A percentile compares a stretch with the other conserved stretches of the same genome.
Evolutionary conservation across 2,329 filamentous ascomycete genomes (phyloP).

Genomic region (Fusarium chaquense): DNA sequence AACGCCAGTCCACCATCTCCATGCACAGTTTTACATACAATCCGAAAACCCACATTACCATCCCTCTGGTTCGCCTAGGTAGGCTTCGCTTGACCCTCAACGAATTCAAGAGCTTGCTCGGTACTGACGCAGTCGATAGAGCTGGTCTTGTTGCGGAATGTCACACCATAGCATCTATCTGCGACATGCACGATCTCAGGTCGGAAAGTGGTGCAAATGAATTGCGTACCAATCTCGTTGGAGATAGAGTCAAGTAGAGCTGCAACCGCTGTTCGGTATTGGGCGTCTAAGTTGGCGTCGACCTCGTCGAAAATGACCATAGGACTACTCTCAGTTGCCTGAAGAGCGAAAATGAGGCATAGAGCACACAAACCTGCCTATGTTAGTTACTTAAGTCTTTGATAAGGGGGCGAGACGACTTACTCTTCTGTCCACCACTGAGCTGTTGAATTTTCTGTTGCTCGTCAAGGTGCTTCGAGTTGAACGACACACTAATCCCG

Average conservation of each 20-base stretch:
- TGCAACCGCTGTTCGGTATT: slow-evolving; percentile 96
- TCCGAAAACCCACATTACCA: slow-evolving; percentile 16
- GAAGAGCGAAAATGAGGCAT: slow-evolving; percentile 98
- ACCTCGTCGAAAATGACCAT: slow-evolving; percentile 99
- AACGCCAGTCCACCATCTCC: slow-evolving; percentile 43
- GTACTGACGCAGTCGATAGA: slow-evolving; percentile 89
- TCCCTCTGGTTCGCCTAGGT: slow-evolving; percentile 26
- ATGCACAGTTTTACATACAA: slow-evolving; percentile 42
- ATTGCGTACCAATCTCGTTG: slow-evolving; percentile 76
- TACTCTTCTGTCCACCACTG: slow-evolving; percentile 96
- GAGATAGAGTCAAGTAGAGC: slow-evolving; percentile 86
- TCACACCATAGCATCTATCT: slow-evolving; percentile 97
- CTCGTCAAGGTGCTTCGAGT: slow-evolving; percentile 94
- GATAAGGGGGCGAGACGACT: slow-evolving; percentile 52
- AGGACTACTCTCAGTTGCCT: slow-evolving; percentile 94
- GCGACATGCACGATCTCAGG: slow-evolving; percentile 96
- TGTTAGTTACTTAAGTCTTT: slow-evolving; percentile 9
- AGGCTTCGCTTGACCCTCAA: slow-evolving; percentile 79
- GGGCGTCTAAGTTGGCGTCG: slow-evolving; percentile 96
- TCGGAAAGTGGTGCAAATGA: slow-evolving; percentile 98
- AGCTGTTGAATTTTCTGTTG: slow-evolving; percentile 98
- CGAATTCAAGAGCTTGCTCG: slow-evolving; percentile 91
- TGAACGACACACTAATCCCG: slow-evolving; percentile 97
- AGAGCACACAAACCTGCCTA: slow-evolving; percentile 85
- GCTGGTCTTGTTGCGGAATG: slow-evolving; percentile 93